Percentiles rank a stretch among this genome's conserved stretches.
These are phyloP conservation scores for Cercospora nicotianae DNA, from an alignment of 2,329 filamentous ascomycete species.

Conservation along the genomic window DNA sequence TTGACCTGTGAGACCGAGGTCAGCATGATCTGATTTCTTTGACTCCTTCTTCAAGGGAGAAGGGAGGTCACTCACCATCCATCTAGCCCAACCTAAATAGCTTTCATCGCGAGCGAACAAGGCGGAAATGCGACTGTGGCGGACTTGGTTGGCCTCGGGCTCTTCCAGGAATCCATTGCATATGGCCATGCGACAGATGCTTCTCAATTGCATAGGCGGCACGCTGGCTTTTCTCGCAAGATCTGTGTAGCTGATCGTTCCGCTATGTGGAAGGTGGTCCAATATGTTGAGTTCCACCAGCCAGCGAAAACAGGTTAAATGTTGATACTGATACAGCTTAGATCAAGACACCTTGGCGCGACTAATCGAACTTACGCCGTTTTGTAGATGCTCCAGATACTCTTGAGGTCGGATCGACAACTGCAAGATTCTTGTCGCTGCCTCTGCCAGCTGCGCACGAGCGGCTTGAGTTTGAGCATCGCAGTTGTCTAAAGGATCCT, in stretches of 20 bases:
- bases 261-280: slow-evolving; percentile 20
- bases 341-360: background rate
- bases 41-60: background rate
- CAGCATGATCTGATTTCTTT: background rate
- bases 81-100: slow-evolving; percentile 25
- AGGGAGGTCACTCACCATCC: slow-evolving; percentile 5
- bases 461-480: slow-evolving; percentile 1
- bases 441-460: slow-evolving; percentile 21
- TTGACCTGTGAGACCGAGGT: slow-evolving; percentile 17
- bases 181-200: slow-evolving; percentile 29
- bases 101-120: slow-evolving; percentile 22
- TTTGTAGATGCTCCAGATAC: slow-evolving; percentile 25
- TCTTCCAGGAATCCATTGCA: slow-evolving; percentile 24
- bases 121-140: slow-evolving; percentile 22
- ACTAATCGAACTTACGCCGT: slow-evolving; percentile 16
- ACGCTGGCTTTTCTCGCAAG: slow-evolving; percentile 19
- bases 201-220: slow-evolving; percentile 23
- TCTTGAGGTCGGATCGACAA: slow-evolving; percentile 25
- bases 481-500: slow-evolving; percentile 8
- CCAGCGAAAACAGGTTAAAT: slow-evolving; percentile 27
- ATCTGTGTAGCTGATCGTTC: slow-evolving; percentile 13
- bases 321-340: slow-evolving; percentile 22
- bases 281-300: slow-evolving; percentile 24
- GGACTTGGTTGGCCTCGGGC: slow-evolving; percentile 19
- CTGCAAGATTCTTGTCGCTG: slow-evolving; percentile 23